These are phyloP conservation scores for Apiotrichum montevideense DNA, from an alignment of 1,284 basidiomycete species.

Conservation along the genomic window DNA sequence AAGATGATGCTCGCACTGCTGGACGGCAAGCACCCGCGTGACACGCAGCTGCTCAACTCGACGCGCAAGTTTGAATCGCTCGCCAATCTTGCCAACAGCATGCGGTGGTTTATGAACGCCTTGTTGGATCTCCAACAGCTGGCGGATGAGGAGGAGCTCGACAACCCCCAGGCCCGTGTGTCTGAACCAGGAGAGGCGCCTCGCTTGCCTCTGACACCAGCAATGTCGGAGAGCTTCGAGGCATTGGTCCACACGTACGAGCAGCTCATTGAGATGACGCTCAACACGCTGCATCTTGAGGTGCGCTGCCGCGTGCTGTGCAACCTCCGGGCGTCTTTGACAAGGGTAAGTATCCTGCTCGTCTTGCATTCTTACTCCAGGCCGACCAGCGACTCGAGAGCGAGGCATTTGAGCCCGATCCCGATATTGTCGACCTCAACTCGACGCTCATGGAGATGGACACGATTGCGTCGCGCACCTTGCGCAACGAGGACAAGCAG, in stretches of 20 bases:
- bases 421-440: conserved; percentile 83
- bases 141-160: conserved; percentile 50
- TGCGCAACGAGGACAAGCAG: conserved; percentile 62
- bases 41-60: conserved; percentile 68
- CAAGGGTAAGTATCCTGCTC: conserved; percentile 52
- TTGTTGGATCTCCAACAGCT: conserved; percentile 60
- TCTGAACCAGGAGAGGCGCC: conserved; percentile 53
- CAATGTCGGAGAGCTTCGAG: conserved; percentile 84
- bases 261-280: conserved; percentile 75
- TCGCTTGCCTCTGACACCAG: conserved; percentile 68
- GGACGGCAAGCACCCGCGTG: conserved; percentile 53
- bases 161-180: conserved; percentile 52
- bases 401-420: conserved; percentile 83
- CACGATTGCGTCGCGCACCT: conserved; percentile 58
- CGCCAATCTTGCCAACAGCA: conserved; percentile 75
- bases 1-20: conserved; percentile 6
- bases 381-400: conserved; percentile 74
- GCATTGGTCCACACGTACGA: conserved; percentile 83
- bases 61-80: conserved; percentile 69
- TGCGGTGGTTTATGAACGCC: conserved; percentile 73
- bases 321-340: conserved; percentile 71
- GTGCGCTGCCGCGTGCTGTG: conserved; percentile 77
- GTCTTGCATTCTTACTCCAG: conserved; percentile 45
- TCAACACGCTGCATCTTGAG: conserved; percentile 85
- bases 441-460: conserved; percentile 71